A percentile compares a stretch with the other conserved stretches of the same genome.
These are phyloP conservation scores for Gautieria morchelliformis DNA, from an alignment of 768 basidiomycete genomes.

Conservation along the genomic window DNA sequence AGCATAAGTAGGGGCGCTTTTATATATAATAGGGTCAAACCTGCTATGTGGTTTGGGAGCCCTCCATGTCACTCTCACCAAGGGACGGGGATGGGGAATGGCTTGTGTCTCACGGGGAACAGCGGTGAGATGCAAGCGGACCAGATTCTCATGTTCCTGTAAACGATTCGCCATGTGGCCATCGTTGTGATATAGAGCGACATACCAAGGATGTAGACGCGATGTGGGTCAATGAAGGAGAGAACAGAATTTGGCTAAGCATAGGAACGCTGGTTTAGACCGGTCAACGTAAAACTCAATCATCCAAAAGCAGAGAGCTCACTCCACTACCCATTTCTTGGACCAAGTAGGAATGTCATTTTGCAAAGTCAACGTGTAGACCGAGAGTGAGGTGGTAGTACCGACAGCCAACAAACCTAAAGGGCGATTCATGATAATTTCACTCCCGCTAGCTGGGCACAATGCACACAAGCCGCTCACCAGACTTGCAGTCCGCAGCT, in stretches of 20 bases:
- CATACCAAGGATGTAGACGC: slow-evolving; percentile 52
- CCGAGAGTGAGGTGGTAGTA: slow-evolving; percentile 46
- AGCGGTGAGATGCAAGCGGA: slow-evolving; percentile 65
- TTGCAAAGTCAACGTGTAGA: slow-evolving; percentile 70
- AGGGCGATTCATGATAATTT: slow-evolving; percentile 14
- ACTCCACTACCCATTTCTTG: slow-evolving; percentile 65
- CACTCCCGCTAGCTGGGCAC: background rate
- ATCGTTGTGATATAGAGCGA: background rate
- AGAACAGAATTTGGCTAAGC: slow-evolving; percentile 48
- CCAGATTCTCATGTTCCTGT: slow-evolving; percentile 42
- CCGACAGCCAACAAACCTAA: slow-evolving; percentile 71
- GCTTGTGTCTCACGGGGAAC: slow-evolving; percentile 58
- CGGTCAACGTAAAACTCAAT: slow-evolving; percentile 7
- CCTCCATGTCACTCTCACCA: slow-evolving; percentile 66
- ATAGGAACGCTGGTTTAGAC: slow-evolving; percentile 32
- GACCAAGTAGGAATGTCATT: slow-evolving; percentile 81
- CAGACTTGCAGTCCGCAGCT: slow-evolving; percentile 64
- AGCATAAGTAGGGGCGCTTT: slow-evolving; percentile 1
- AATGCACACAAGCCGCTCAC: slow-evolving; percentile 28
- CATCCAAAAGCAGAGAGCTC: slow-evolving; percentile 8
- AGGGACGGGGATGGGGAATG: slow-evolving; percentile 65
- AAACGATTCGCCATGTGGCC: background rate
- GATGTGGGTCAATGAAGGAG: slow-evolving; percentile 71
- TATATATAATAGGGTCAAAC: slow-evolving; percentile 26
- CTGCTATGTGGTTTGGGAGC: slow-evolving; percentile 57